Evolutionary conservation across 2,329 filamentous ascomycete species (phyloP).

Genomic region (Epichloe glyceriae): DNA sequence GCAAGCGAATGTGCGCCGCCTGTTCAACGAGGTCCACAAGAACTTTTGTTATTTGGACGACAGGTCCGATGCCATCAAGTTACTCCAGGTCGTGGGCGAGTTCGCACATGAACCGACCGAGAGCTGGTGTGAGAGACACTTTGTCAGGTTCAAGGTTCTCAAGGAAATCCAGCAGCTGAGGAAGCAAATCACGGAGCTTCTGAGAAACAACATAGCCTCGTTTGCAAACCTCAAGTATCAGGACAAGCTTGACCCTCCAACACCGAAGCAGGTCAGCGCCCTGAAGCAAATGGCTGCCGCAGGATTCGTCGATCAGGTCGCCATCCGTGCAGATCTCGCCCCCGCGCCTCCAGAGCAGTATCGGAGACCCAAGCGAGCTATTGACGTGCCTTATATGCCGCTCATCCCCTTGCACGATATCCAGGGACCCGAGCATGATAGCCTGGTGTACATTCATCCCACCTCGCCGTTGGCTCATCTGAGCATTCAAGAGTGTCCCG

Average conservation of each 20-base stretch:
- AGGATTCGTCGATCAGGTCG: slow-evolving; percentile 89
- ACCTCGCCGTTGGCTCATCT: slow-evolving; percentile 65
- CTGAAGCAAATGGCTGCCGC: slow-evolving; percentile 86
- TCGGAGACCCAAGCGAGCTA: slow-evolving; percentile 68
- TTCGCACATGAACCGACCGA: slow-evolving; percentile 65
- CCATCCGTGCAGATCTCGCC: slow-evolving; percentile 78
- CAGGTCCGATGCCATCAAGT: slow-evolving; percentile 76
- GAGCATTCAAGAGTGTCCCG: slow-evolving; percentile 60
- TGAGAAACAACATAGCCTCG: slow-evolving; percentile 58
- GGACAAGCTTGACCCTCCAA: slow-evolving; percentile 45
- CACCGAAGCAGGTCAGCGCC: slow-evolving; percentile 57
- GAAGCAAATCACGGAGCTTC: slow-evolving; percentile 67
- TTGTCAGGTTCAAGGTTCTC: slow-evolving; percentile 76
- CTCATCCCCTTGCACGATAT: slow-evolving; percentile 53
- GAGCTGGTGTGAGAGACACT: slow-evolving; percentile 68
- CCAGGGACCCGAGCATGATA: slow-evolving; percentile 34
- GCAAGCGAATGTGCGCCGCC: slow-evolving; percentile 47
- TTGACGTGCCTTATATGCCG: slow-evolving; percentile 83
- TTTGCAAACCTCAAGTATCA: slow-evolving; percentile 44
- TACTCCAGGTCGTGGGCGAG: slow-evolving; percentile 77
- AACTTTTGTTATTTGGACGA: slow-evolving; percentile 73
- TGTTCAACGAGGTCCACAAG: slow-evolving; percentile 58
- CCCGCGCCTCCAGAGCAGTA: slow-evolving; percentile 54
- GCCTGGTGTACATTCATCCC: slow-evolving; percentile 77
- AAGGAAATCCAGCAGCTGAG: slow-evolving; percentile 76